Base-by-base conservation (phyloP, 2,329 filamentous ascomycete genomes). In the Escovopsis weberi region DNA sequence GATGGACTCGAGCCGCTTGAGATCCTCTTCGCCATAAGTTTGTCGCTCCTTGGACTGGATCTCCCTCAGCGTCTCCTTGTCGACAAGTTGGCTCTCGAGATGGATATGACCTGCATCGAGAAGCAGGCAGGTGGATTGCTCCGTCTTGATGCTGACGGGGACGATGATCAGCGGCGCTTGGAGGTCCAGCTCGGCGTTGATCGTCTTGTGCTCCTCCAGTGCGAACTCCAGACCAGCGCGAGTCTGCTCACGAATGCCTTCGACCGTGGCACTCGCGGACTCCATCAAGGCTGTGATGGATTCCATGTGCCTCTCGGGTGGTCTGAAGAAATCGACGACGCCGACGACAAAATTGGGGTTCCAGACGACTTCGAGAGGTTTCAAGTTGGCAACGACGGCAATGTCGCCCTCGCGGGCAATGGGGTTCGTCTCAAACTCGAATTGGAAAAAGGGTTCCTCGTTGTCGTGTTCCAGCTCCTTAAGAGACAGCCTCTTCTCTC, bases 251-350 rank as follows among this genome's bases (percentile, higher is more conserved):
- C 93, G 77, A 45, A 98, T 70, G 7, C 88, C 89, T 61, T 98
- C 89, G 0, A 98, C 89, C 0, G 91, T 98, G 2, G 89, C 89
- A 23, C 91, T 88, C 5, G 91, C 91, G 38, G 82, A 86, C 61
- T 98, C 93, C 79, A 99, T 85, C 43, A 99, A 71, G 2, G 91
- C 93, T 11, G 80, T 83, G 52, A 99, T 95, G 9, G 91, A 98
- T 57, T 98, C 91, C 88, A 98, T 95, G 58, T 98, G 93, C 40
- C 88, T 75, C 59, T 95, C 88, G 0, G 91, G 93, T 1, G 91
- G 91, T 48, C 89, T 82, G 68, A 99, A 98, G 66, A 98, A 99
- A 52, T 87, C 86, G 42, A 82, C 85, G 34, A 96, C 78, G 39
- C 91, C 88, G 6, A 94, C 79, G 0, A 96, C 72, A 51, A 96